These are phyloP conservation scores for Sphenostylis stenocarpa DNA, from an alignment of 306 rosid species.

Conservation along the genomic window DNA sequence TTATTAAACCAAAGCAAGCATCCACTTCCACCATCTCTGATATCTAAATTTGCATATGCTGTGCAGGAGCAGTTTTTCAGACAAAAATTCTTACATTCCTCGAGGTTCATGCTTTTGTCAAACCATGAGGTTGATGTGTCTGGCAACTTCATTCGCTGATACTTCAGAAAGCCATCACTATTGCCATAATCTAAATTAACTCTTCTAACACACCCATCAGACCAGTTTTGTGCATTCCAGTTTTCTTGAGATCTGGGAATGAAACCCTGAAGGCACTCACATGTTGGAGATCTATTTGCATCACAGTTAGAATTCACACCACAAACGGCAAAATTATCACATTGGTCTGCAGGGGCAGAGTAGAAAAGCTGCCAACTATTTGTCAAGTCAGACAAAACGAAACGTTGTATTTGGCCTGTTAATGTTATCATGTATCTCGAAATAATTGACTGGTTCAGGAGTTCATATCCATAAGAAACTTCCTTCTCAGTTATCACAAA, in stretches of 20 bases:
- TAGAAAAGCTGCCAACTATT: slow-evolving; percentile 4
- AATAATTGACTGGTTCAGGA: slow-evolving; percentile 4
- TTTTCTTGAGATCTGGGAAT: slow-evolving; percentile 23
- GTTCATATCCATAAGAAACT: slow-evolving; percentile 31
- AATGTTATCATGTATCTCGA: slow-evolving; percentile 23
- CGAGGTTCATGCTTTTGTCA: slow-evolving; percentile 27
- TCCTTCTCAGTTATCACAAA: slow-evolving; percentile 32
- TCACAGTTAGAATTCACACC: slow-evolving; percentile 36
- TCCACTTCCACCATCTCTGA: slow-evolving; percentile 35
- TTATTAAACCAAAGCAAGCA: slow-evolving; percentile 48
- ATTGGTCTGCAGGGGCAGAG: slow-evolving; percentile 11
- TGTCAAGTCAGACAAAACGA: neutral
- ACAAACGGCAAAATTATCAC: slow-evolving; percentile 34
- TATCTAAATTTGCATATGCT: too few species aligned
- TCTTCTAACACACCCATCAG: slow-evolving; percentile 38
- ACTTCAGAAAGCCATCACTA: slow-evolving; percentile 19
- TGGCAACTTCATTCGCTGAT: slow-evolving; percentile 11
- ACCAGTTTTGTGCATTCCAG: slow-evolving; percentile 30
- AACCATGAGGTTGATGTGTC: slow-evolving; percentile 35
- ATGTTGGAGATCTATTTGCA: neutral
- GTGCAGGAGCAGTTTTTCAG: slow-evolving; percentile 35
- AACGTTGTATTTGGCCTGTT: neutral
- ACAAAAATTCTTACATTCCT: slow-evolving; percentile 39
- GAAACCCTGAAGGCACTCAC: slow-evolving; percentile 39
- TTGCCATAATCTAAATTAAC: slow-evolving; percentile 17